These are phyloP conservation scores for Colletotrichum magnum DNA, from an alignment of 2,329 filamentous ascomycete species.

Conservation along the genomic window DNA sequence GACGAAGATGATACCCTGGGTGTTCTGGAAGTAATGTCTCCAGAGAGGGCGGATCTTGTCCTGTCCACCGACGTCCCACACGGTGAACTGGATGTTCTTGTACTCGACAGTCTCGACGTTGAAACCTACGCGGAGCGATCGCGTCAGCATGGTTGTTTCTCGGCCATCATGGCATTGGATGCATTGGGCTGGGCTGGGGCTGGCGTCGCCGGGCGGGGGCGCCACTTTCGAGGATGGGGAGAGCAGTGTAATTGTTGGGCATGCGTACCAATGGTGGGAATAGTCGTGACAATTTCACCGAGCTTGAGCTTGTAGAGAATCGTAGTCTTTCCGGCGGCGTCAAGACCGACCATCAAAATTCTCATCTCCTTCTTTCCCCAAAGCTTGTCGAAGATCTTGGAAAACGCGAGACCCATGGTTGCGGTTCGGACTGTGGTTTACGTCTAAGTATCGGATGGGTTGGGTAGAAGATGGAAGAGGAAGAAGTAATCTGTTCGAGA, in stretches of 20 bases:
- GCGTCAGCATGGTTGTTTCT: conserved; percentile 43
- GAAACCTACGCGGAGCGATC: conserved; percentile 75
- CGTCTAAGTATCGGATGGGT: conserved; percentile 52
- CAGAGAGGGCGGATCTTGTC: conserved; percentile 99
- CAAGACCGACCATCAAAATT: conserved; percentile 99
- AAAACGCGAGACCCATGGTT: conserved; percentile 98
- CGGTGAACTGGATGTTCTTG: conserved; percentile 99
- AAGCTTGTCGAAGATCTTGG: conserved; percentile 95
- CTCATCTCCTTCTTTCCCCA: conserved; percentile 99
- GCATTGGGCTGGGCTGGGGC: conserved; percentile 4
- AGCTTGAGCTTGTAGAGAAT: conserved; percentile 99
- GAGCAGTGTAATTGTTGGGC: conserved; percentile 9
- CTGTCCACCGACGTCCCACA: conserved; percentile 99
- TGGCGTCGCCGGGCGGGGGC: conserved; percentile 9
- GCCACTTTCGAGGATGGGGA: conserved; percentile 13
- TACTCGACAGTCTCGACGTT: conserved; percentile 99
- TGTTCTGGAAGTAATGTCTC: conserved; percentile 99
- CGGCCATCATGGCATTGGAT: conserved; percentile 3
- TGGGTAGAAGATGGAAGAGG: conserved; percentile 48
- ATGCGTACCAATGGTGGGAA: conserved; percentile 92
- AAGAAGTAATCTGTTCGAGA: conserved; percentile 41
- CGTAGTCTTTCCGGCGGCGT: conserved; percentile 99
- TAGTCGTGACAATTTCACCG: conserved; percentile 98
- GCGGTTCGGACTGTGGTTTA: conserved; percentile 60
- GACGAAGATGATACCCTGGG: conserved; percentile 99